These are phyloP conservation scores for Metarhizium anisopliae DNA, from an alignment of 2,329 filamentous ascomycete genomes.

Conservation along the genomic window DNA sequence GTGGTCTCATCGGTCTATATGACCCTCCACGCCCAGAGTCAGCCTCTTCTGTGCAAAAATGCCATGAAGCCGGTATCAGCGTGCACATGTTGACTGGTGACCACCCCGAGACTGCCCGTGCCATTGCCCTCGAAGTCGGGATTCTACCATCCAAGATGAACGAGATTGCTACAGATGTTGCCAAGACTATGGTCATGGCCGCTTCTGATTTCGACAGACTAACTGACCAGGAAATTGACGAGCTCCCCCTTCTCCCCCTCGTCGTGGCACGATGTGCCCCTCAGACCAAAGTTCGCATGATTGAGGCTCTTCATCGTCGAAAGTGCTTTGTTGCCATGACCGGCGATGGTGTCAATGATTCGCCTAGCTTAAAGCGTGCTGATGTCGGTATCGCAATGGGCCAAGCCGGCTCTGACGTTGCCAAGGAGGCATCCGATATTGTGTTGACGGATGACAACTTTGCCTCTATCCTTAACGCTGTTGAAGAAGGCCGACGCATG, in stretches of 20 bases:
- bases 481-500: slow-evolving; percentile 61
- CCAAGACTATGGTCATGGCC: slow-evolving; percentile 55
- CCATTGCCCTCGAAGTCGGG: slow-evolving; percentile 55
- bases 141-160: slow-evolving; percentile 46
- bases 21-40: slow-evolving; percentile 64
- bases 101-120: slow-evolving; percentile 54
- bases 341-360: slow-evolving; percentile 64
- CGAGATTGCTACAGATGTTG: slow-evolving; percentile 33
- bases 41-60: slow-evolving; percentile 45
- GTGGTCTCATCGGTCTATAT: slow-evolving; percentile 63
- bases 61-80: slow-evolving; percentile 52
- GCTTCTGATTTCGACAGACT: slow-evolving; percentile 60
- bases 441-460: slow-evolving; percentile 68
- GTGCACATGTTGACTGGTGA: slow-evolving; percentile 67
- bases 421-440: slow-evolving; percentile 59
- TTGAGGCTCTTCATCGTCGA: slow-evolving; percentile 60
- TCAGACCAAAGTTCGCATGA: slow-evolving; percentile 66
- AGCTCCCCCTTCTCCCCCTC: slow-evolving; percentile 52
- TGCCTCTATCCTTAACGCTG: slow-evolving; percentile 59
- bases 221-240: slow-evolving; percentile 53
- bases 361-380: slow-evolving; percentile 56
- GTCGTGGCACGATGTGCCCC: slow-evolving; percentile 64
- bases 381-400: slow-evolving; percentile 69
- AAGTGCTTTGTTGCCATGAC: slow-evolving; percentile 62
- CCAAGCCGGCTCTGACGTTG: slow-evolving; percentile 58